Evolutionary conservation across 225 moss, liverwort and hornwort genomes (phyloP), one percentile per base, ranked within the genome.

Genomic region (Marchantia polymorpha): DNA sequence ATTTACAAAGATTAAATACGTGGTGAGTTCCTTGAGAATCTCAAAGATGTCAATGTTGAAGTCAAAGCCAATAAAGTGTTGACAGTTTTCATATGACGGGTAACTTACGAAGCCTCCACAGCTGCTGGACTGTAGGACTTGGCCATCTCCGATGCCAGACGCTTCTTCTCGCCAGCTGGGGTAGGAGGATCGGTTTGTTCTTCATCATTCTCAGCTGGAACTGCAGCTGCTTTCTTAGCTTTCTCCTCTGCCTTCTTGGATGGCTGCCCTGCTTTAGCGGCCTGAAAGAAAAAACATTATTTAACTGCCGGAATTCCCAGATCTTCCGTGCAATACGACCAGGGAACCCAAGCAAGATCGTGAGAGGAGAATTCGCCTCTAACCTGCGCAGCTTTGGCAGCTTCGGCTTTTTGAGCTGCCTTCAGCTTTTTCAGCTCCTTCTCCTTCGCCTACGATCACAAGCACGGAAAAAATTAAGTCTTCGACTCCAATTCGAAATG

Each of bases 91-190:
- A 76, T 12, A 54, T 25, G 30, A 26, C 8, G 25, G 26, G 65
- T 63, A 17, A 78, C 93, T 90, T 81, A 95, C 92, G 92, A 90
- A 73, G 92, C 89, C 79, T 97, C 96, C n/a, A 97, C 94, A 64
- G 93, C 94, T 77, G 81, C 88, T n/a, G 96, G 96, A 50, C 89
- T 92, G 89, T 94, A 97, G 13, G 91, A 80, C 80, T 94, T 93
- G 3, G 96, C 96, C 94, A 96, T 94, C 73, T 90, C 92, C 29
- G 84, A 12, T 7, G 94, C 90, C 47, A 97, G 80, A 48, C 75
- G 89, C 88, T 94, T 94, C 83, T 93, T 97, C 85, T 94, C 87
- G 30, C 96, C 96, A 17, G 79, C 76, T 66, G 79, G 85, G 30
- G 96, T 94, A 8, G 92, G 87, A 72, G 94, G 94, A 89, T 94